Base-by-base conservation (phyloP, 2,329 filamentous ascomycete genomes). In the Neonectria faginata region DNA sequence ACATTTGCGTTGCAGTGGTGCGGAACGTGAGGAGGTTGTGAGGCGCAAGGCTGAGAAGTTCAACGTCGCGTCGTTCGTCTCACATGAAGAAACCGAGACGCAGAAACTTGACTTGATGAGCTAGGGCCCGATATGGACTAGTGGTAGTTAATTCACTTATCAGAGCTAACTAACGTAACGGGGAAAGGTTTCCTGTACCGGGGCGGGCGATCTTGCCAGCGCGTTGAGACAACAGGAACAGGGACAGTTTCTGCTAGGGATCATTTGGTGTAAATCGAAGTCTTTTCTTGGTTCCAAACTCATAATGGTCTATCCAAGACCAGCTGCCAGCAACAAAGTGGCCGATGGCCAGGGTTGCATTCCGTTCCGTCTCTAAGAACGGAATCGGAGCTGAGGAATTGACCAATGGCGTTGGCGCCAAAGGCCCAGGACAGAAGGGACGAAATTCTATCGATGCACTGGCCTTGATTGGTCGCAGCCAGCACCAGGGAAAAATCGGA, bases 1-100 rank as follows among this genome's bases (percentile, higher is more conserved):
- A 65, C 81, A 83, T 83, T n/a, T 52, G 71, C 31, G 27, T 22
- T 60, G 14, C 18, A 27, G 20, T n/a, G n/a, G 11, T 29, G 45
- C 44, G 41, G 27, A 22, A 60, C 10, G 31, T 42, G 50, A 39
- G 55, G 55, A 31, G n/a, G 50, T 54, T 41, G 47, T 57, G 53
- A 61, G 47, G 47, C 51, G 58, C 48, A 59, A 62, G 18, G 42
- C 58, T 64, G 65, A 61, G 47, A 22, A 25, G 18, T 31, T 50
- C 47, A 31, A n/a, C 62, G 50, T 58, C 61, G 57, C 56, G 57
- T 59, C 64, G 66, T 70, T 57, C 64, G 60, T 70, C 68, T 69
- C 65, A 72, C 68, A 64, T 68, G 64, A 64, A 64, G 52, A 50
- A 59, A 60, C 53, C 45, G 45, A 44, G 50, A 51, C 27, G 68